Conservation (phyloP, 257 asterid genomes). For the Solanum clarkiae region DNA sequence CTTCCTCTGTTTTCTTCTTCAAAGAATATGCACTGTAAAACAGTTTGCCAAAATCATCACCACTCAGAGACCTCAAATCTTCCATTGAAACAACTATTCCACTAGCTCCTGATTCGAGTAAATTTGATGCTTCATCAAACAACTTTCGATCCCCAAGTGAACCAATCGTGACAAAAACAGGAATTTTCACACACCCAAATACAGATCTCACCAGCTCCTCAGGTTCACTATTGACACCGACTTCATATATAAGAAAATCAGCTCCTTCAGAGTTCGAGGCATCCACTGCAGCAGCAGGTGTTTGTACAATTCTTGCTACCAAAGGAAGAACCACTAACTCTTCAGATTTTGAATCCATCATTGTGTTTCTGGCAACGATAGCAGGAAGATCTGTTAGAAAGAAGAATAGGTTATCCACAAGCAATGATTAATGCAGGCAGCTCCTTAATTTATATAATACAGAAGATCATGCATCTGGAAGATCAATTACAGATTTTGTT, state of each 20-base stretch:
- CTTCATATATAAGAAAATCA: slow-evolving; percentile 61
- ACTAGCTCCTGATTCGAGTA: slow-evolving; percentile 60
- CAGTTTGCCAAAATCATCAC: slow-evolving; percentile 33
- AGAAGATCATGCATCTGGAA: background rate
- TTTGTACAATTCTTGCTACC: slow-evolving; percentile 73
- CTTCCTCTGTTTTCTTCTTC: slow-evolving; percentile 19
- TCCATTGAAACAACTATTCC: slow-evolving; percentile 65
- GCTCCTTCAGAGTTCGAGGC: slow-evolving; percentile 91
- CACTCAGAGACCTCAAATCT: slow-evolving; percentile 36
- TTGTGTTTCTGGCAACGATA: slow-evolving; percentile 81
- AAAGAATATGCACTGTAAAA: slow-evolving; percentile 16
- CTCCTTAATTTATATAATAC: background rate
- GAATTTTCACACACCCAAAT: slow-evolving; percentile 49
- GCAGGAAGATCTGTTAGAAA: slow-evolving; percentile 70
- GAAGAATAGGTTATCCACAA: slow-evolving; percentile 1
- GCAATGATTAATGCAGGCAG: background rate
- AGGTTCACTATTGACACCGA: slow-evolving; percentile 11
- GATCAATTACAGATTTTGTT: background rate
- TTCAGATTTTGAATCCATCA: slow-evolving; percentile 58
- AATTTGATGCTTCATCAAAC: slow-evolving; percentile 17
- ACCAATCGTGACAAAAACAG: slow-evolving; percentile 49
- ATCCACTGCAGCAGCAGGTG: slow-evolving; percentile 58
- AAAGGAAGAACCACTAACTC: slow-evolving; percentile 69
- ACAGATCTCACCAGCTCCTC: slow-evolving; percentile 47
- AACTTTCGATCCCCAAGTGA: slow-evolving; percentile 26